Evolutionary conservation across 163 green algal species (phyloP).

Genomic region (Scenedesmus sp.): DNA sequence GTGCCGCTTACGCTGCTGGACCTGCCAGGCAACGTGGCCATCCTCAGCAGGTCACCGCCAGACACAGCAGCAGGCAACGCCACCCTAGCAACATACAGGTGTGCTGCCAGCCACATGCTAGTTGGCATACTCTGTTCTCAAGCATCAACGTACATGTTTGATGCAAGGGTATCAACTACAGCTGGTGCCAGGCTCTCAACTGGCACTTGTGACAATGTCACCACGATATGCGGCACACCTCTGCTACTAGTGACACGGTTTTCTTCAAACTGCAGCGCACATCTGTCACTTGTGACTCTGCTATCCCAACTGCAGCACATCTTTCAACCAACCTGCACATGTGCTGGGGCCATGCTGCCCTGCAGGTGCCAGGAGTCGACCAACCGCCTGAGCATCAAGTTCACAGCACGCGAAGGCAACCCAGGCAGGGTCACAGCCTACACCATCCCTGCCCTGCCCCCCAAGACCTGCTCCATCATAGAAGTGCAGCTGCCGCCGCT

Average conservation of each 20-base stretch:
- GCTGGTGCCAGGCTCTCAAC: too few species aligned
- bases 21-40: slow-evolving; percentile 73
- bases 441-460: slow-evolving; percentile 71
- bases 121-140: neutral
- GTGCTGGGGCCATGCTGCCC: neutral
- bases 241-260: too few species aligned
- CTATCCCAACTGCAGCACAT: neutral
- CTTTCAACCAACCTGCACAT: neutral
- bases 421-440: slow-evolving; percentile 68
- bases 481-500: slow-evolving; percentile 69
- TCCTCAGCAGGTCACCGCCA: slow-evolving; percentile 64
- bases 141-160: neutral
- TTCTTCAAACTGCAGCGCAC: too few species aligned
- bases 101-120: neutral
- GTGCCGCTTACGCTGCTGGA: slow-evolving; percentile 72
- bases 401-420: slow-evolving; percentile 75
- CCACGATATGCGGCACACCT: too few species aligned
- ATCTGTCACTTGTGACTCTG: too few species aligned
- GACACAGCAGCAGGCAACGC: slow-evolving; percentile 63
- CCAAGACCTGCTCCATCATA: slow-evolving; percentile 61
- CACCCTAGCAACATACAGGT: slow-evolving; percentile 81
- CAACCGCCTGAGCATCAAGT: slow-evolving; percentile 73
- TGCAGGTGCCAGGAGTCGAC: slow-evolving; percentile 78
- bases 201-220: neutral
- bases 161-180: neutral